Percentiles rank a stretch among this genome's conserved stretches.
Evolutionary conservation across 306 rosid genomes (phyloP).

Genomic region (Carpinus fangiana): DNA sequence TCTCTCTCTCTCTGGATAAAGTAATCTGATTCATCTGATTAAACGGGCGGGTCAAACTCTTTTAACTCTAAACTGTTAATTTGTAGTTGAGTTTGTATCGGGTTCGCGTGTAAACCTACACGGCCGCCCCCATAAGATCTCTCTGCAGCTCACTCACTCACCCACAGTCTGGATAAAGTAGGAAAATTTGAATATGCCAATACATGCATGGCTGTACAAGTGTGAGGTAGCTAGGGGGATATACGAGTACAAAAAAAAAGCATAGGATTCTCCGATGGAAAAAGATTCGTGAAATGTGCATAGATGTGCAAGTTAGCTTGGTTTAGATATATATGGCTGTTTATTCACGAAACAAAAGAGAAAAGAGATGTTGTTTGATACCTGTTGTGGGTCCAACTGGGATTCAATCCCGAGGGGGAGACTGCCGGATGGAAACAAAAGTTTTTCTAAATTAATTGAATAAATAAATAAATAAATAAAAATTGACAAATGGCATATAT

Average conservation of each 20-base stretch:
- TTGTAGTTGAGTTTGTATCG: too few relatives aligned
- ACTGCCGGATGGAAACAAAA: not conserved
- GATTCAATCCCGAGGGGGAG: slow-evolving; percentile 61
- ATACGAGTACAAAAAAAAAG: slow-evolving; percentile 34
- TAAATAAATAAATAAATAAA: too few relatives aligned
- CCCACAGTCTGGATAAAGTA: not conserved
- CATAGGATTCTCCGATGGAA: slow-evolving; percentile 59
- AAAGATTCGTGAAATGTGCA: slow-evolving; percentile 33
- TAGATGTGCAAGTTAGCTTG: slow-evolving; percentile 26
- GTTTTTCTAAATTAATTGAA: too few relatives aligned
- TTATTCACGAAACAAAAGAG: slow-evolving; percentile 31
- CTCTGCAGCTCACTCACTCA: not conserved
- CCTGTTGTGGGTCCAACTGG: slow-evolving; percentile 49
- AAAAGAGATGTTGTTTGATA: slow-evolving; percentile 45
- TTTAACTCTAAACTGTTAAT: too few relatives aligned
- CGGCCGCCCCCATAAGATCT: too few relatives aligned
- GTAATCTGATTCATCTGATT: too few relatives aligned
- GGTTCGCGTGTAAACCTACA: too few relatives aligned
- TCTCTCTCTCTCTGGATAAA: too few relatives aligned
- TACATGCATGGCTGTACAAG: slow-evolving; percentile 26
- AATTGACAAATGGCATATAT: too few relatives aligned
- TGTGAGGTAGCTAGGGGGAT: slow-evolving; percentile 13
- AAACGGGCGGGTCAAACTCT: too few relatives aligned
- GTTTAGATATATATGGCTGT: slow-evolving; percentile 38
- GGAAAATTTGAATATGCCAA: slow-evolving; percentile 31